Evolutionary conservation across 2,329 filamentous ascomycete genomes (phyloP).

Genomic region (Didymella sp.): DNA sequence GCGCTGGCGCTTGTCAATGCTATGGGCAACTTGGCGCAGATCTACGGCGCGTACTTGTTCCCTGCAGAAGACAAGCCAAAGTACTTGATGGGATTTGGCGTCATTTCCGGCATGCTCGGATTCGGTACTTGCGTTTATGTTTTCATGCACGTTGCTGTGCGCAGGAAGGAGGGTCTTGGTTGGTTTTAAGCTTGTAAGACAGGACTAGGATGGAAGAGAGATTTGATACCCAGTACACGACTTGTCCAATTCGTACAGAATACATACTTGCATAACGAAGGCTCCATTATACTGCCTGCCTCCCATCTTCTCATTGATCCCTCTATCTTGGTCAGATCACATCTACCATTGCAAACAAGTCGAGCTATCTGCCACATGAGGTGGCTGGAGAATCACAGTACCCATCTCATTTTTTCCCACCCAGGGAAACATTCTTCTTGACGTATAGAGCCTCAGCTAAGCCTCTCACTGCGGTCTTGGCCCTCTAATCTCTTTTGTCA

Average conservation of each 20-base stretch:
- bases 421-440: too few species aligned
- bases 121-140: slow-evolving; percentile 40
- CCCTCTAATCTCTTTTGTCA: too few species aligned
- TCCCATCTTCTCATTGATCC: background rate
- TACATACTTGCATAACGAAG: background rate
- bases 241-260: background rate
- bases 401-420: too few species aligned
- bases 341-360: too few species aligned
- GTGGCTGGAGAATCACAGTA: too few species aligned
- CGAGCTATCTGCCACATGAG: too few species aligned
- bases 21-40: slow-evolving; percentile 62
- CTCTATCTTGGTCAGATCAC: too few species aligned
- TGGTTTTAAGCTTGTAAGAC: slow-evolving; percentile 1
- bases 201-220: background rate
- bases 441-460: too few species aligned
- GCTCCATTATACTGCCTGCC: background rate
- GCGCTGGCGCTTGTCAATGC: slow-evolving; percentile 61
- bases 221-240: background rate
- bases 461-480: too few species aligned
- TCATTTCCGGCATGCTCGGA: slow-evolving; percentile 44
- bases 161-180: slow-evolving; percentile 34
- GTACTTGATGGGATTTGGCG: slow-evolving; percentile 46
- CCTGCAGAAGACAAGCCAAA: slow-evolving; percentile 58
- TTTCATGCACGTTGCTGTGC: slow-evolving; percentile 38
- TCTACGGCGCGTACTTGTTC: slow-evolving; percentile 63